Conservation (phyloP, 768 basidiomycete genomes). For the Russula emetica region DNA sequence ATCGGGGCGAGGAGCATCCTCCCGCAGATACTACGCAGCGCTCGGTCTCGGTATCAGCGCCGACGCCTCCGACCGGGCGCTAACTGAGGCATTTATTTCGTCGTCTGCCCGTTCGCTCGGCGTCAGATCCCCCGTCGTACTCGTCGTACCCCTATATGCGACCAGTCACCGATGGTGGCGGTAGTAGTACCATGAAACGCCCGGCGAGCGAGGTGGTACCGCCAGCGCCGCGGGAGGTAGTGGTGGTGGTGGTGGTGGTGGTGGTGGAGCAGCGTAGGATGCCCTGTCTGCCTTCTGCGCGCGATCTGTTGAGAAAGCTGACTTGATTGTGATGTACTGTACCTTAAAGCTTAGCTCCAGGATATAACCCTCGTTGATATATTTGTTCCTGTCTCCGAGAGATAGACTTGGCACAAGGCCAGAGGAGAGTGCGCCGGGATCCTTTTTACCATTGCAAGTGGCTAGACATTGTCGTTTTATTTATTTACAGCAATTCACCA, state of each 20-base stretch:
- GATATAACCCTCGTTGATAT: neutral
- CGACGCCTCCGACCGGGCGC: conserved; percentile 1
- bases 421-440: too few relatives aligned
- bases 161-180: neutral
- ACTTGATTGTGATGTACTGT: conserved; percentile 6
- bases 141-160: conserved; percentile 7
- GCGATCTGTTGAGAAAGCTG: conserved; percentile 17
- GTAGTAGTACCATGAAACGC: conserved; percentile 1
- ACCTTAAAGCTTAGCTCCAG: neutral
- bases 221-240: neutral
- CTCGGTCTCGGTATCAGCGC: neutral
- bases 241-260: neutral
- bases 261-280: conserved; percentile 12
- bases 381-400: neutral
- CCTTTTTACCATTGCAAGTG: too few relatives aligned
- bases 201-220: conserved; percentile 18
- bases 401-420: neutral
- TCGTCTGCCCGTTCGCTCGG: conserved; percentile 18
- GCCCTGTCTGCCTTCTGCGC: conserved; percentile 21
- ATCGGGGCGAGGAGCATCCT: neutral
- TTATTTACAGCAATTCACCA: too few relatives aligned
- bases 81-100: conserved; percentile 19
- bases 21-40: neutral
- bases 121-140: conserved; percentile 18
- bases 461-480: neutral